These are phyloP conservation scores for Rubroshorea leprosula DNA, from an alignment of 345 rosid species.

Conservation along the genomic window DNA sequence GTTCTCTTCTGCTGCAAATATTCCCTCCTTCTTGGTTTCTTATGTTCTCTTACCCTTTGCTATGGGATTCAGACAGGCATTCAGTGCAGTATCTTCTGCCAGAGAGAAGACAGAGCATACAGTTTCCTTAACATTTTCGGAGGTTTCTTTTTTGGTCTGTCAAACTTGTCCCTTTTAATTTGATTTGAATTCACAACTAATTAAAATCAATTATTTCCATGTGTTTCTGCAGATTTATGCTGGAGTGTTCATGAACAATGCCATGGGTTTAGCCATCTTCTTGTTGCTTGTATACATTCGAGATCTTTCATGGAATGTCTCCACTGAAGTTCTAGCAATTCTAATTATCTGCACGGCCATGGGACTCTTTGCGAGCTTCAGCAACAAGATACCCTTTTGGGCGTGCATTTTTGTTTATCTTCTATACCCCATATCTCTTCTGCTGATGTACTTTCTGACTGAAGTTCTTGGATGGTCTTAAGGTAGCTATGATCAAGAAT, in stretches of 20 bases:
- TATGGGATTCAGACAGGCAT: conserved; percentile 22
- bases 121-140: conserved; percentile 35
- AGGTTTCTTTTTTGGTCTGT: conserved; percentile 24
- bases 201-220: not conserved
- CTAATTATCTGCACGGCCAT: conserved; percentile 32
- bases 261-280: conserved; percentile 31
- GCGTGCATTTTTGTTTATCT: conserved; percentile 25
- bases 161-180: not conserved
- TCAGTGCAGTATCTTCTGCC: conserved; percentile 20
- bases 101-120: conserved; percentile 26
- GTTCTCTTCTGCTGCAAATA: conserved; percentile 22
- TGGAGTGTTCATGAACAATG: conserved; percentile 42
- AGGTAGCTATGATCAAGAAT: not conserved
- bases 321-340: conserved; percentile 35
- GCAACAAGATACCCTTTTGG: conserved; percentile 31
- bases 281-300: conserved; percentile 31
- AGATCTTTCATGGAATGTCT: conserved; percentile 33
- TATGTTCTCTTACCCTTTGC: conserved; percentile 43
- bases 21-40: conserved; percentile 34
- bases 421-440: conserved; percentile 35
- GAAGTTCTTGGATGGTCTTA: conserved; percentile 32
- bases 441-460: conserved; percentile 33
- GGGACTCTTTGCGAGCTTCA: conserved; percentile 27
- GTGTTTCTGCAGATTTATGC: conserved; percentile 31
- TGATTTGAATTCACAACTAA: not conserved